phyloP scores from a whole-genome alignment of 106 monocot species.

The Dioscorea dumetorum region DNA sequence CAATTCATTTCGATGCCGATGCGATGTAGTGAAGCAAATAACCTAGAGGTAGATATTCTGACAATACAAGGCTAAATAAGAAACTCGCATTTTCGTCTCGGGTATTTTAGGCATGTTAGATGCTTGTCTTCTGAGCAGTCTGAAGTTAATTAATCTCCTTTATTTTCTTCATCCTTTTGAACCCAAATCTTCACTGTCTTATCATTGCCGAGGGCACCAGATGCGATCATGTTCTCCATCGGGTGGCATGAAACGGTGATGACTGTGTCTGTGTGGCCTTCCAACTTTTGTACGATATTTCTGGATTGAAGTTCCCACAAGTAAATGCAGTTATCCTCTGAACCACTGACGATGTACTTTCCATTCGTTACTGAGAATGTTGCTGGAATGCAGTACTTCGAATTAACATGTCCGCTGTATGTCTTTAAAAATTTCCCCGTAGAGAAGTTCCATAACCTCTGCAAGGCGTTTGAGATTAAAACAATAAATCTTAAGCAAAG shows the following conservation, averaged over 20 bases:
- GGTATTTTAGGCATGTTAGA: no score
- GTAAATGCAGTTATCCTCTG: constrained; percentile 62
- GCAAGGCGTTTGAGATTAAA: constrained; percentile 6
- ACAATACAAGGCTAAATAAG: no score
- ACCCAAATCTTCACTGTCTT: constrained; percentile 61
- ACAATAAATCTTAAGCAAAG: background rate
- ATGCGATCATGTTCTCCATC: constrained; percentile 49
- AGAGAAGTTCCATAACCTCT: constrained; percentile 73
- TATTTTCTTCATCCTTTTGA: constrained; percentile 19
- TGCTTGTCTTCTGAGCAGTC: background rate
- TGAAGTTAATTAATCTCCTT: background rate
- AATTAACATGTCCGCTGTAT: constrained; percentile 57
- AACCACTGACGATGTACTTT: constrained; percentile 74
- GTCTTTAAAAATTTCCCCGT: constrained; percentile 58
- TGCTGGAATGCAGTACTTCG: constrained; percentile 50
- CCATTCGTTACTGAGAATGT: constrained; percentile 61
- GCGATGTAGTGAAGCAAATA: no score
- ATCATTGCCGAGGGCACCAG: constrained; percentile 50
- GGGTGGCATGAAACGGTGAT: constrained; percentile 55
- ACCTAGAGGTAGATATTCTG: no score
- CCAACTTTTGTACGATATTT: constrained; percentile 53
- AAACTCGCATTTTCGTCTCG: no score
- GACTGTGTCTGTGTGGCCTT: constrained; percentile 64
- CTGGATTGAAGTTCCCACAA: constrained; percentile 63
- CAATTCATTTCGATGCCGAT: no score